phyloP scores from a whole-genome alignment of 768 basidiomycete species.

The Boletus pseudopeckii region DNA sequence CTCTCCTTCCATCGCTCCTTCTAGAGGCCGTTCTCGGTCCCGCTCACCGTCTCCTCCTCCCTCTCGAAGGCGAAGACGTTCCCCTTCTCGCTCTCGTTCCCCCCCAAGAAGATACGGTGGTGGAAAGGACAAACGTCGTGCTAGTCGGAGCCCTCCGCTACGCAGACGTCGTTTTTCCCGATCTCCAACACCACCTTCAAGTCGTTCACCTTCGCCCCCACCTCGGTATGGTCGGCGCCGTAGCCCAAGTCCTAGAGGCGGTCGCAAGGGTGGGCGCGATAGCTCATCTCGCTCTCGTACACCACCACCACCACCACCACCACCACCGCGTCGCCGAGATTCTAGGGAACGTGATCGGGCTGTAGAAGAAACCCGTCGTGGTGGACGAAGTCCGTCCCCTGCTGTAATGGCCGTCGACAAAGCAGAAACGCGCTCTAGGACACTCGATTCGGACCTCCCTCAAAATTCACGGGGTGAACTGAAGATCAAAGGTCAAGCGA shows the following conservation, averaged over 20 bases:
- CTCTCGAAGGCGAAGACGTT: constrained; percentile 37
- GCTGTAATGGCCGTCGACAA: constrained; percentile 23
- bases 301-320: background rate
- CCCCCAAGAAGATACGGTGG: constrained; percentile 22
- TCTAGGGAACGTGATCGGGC: constrained; percentile 25
- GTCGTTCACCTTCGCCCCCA: constrained; percentile 33
- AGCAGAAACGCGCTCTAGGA: constrained; percentile 21
- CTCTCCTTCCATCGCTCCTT: constrained; percentile 34
- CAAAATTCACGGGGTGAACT: constrained; percentile 46
- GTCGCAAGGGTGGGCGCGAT: constrained; percentile 25
- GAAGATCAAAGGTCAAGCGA: constrained; percentile 74
- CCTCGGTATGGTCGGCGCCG: constrained; percentile 44
- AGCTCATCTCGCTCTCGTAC: constrained; percentile 37
- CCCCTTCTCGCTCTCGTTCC: constrained; percentile 29
- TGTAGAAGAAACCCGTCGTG: constrained; percentile 18
- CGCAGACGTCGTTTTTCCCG: constrained; percentile 44
- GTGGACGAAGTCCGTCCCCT: constrained; percentile 28
- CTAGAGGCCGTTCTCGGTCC: constrained; percentile 38
- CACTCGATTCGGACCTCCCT: constrained; percentile 29
- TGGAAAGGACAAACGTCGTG: constrained; percentile 24
- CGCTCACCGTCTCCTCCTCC: constrained; percentile 43
- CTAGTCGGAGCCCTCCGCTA: constrained; percentile 33
- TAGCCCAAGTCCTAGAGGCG: constrained; percentile 38
- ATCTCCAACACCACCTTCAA: constrained; percentile 49
- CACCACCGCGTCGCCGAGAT: constrained; percentile 30